These are phyloP conservation scores for Alternaria triticimaculans DNA, from an alignment of 2,329 filamentous ascomycete genomes.

Conservation along the genomic window DNA sequence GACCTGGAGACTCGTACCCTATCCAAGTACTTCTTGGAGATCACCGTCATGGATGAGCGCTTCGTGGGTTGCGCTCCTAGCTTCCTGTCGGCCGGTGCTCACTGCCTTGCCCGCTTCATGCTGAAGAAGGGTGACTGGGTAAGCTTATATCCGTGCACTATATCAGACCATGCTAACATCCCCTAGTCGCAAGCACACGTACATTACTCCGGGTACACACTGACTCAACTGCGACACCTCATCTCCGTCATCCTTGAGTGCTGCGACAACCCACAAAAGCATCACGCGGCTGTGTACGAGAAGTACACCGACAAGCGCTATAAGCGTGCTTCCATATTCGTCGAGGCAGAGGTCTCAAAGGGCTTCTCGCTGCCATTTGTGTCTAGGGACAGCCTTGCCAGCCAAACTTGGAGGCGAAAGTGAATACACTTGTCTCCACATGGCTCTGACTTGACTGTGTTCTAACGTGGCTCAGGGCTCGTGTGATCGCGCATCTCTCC, in stretches of 20 bases:
- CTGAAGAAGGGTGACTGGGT: constrained; percentile 94
- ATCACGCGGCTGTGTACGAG: constrained; percentile 86
- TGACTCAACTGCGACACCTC: constrained; percentile 78
- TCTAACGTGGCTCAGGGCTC: constrained; percentile 39
- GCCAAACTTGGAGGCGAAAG: constrained; percentile 48
- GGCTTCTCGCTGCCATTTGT: constrained; percentile 61
- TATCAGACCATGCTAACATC: constrained; percentile 44
- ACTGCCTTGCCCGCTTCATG: constrained; percentile 89
- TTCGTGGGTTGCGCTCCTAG: constrained; percentile 92
- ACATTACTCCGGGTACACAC: constrained; percentile 93
- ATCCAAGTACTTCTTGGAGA: constrained; percentile 96
- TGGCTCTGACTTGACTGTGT: constrained; percentile 22
- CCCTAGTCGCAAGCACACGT: constrained; percentile 78
- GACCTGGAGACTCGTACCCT: constrained; percentile 93
- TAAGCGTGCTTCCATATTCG: constrained; percentile 82
- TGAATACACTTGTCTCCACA: constrained; percentile 38
- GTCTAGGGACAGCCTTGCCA: constrained; percentile 44
- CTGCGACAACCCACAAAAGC: constrained; percentile 78
- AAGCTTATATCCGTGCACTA: constrained; percentile 49
- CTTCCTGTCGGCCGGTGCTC: constrained; percentile 87
- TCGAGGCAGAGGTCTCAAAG: constrained; percentile 73
- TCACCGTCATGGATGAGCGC: constrained; percentile 97
- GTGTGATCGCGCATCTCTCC: constrained; percentile 25
- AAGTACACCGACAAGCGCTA: constrained; percentile 91
- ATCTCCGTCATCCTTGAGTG: constrained; percentile 84